Evolutionary conservation across 192 early-diverging fungal species (phyloP).

Genomic region (Funneliformis geosporum): DNA sequence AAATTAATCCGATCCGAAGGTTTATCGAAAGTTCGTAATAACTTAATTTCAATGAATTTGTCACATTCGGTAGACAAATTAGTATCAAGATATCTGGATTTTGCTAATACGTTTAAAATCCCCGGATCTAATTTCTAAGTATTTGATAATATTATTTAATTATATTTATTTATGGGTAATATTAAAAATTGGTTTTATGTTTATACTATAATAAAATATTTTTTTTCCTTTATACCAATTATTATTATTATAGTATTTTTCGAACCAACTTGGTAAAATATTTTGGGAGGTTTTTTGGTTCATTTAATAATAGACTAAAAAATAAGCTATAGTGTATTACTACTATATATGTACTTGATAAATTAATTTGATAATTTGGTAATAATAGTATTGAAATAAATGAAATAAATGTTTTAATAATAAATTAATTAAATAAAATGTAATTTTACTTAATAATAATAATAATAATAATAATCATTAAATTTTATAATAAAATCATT

Average conservation of each 20-base stretch:
- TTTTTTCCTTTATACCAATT: neutral
- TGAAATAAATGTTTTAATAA: neutral
- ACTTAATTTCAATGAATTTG: slow-evolving; percentile 85
- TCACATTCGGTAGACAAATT: slow-evolving; percentile 74
- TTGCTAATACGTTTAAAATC: slow-evolving; percentile 73
- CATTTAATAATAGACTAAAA: neutral
- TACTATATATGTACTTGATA: neutral
- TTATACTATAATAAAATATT: neutral
- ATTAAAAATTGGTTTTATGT: neutral
- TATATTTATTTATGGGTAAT: neutral
- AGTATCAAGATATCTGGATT: slow-evolving; percentile 70
- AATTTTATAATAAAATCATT: neutral
- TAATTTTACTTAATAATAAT: no score
- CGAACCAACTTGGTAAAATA: no score
- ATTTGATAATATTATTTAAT: neutral
- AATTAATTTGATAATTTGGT: neutral
- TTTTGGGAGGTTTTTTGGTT: no score
- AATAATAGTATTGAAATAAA: neutral
- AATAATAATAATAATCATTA: no score
- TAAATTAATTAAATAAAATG: no score
- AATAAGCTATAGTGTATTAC: neutral
- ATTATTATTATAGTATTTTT: neutral
- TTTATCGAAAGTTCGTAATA: slow-evolving; percentile 90
- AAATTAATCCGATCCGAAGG: slow-evolving; percentile 86
- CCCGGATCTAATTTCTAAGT: slow-evolving; percentile 65